Conservation (phyloP, 2,329 filamentous ascomycete genomes). For the Fusarium piperis region DNA sequence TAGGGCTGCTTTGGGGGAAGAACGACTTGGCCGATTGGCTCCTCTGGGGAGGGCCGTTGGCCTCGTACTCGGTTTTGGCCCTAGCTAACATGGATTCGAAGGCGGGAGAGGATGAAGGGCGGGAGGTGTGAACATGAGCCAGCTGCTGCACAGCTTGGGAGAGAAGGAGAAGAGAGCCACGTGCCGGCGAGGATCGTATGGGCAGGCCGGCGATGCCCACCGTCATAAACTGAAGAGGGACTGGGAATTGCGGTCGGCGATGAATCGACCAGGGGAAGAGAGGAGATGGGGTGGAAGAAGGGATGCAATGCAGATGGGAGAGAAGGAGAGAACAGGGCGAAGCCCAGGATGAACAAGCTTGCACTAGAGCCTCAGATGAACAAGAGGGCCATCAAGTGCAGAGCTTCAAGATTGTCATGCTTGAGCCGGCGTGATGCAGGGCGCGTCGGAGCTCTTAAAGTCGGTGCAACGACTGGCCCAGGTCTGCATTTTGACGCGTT, state of each 20-base stretch:
- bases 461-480: constrained; percentile 11
- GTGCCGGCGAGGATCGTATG: constrained; percentile 51
- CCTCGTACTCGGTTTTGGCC: constrained; percentile 51
- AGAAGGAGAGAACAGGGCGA: background rate
- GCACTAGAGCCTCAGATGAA: background rate
- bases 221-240: constrained; percentile 47
- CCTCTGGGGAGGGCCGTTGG: constrained; percentile 48
- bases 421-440: constrained; percentile 17
- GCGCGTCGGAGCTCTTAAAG: constrained; percentile 24
- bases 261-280: background rate
- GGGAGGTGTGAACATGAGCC: constrained; percentile 38
- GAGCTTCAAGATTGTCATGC: constrained; percentile 19
- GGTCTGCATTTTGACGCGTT: constrained; percentile 30
- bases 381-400: background rate
- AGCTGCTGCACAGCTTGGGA: constrained; percentile 36
- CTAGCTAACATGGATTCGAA: constrained; percentile 49
- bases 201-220: constrained; percentile 44
- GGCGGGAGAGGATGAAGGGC: constrained; percentile 16
- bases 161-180: constrained; percentile 39
- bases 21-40: constrained; percentile 59
- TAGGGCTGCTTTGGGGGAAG: constrained; percentile 67
- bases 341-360: background rate
- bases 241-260: background rate
- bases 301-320: background rate
- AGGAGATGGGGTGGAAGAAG: background rate